A percentile compares a stretch with the other conserved stretches of the same genome.
Conservation (phyloP, 306 rosid genomes). For the Hippophae rhamnoides region DNA sequence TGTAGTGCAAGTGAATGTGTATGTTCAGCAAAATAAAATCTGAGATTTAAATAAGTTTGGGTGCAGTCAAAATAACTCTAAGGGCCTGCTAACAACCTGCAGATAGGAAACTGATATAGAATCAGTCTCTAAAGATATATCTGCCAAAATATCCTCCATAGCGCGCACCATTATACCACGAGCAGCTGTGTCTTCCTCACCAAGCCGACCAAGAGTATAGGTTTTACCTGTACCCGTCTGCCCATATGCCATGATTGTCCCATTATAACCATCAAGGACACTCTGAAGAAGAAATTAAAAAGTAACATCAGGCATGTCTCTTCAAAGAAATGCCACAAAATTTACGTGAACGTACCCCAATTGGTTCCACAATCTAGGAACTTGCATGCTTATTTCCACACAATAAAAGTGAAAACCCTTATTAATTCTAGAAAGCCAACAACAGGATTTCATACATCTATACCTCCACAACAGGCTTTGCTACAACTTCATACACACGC, state of each 20-base stretch:
- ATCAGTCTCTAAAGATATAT: slow-evolving; percentile 65
- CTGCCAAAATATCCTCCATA: slow-evolving; percentile 88
- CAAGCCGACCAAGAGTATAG: slow-evolving; percentile 90
- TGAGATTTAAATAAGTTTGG: slow-evolving; percentile 5
- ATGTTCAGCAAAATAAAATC: slow-evolving; percentile 4
- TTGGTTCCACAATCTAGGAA: not conserved
- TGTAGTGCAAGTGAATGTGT: slow-evolving; percentile 9
- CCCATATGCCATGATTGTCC: slow-evolving; percentile 97
- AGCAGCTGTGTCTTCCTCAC: slow-evolving; percentile 96
- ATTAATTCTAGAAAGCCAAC: no score
- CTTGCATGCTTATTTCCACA: not conserved
- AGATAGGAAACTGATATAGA: slow-evolving; percentile 77
- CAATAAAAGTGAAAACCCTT: no score
- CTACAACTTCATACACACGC: slow-evolving; percentile 95
- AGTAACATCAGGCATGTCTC: slow-evolving; percentile 10
- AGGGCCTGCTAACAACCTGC: slow-evolving; percentile 50
- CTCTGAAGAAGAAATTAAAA: slow-evolving; percentile 51
- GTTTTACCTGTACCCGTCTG: slow-evolving; percentile 99
- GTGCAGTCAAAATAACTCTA: slow-evolving; percentile 2
- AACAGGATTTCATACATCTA: slow-evolving; percentile 12
- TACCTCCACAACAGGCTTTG: slow-evolving; percentile 99
- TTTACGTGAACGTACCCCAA: not conserved
- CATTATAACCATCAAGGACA: slow-evolving; percentile 92
- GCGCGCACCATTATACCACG: slow-evolving; percentile 99
- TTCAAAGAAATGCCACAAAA: slow-evolving; percentile 20